Evolutionary conservation across 805 yeast species (phyloP).

Genomic region (Debaryomyces hansenii): DNA sequence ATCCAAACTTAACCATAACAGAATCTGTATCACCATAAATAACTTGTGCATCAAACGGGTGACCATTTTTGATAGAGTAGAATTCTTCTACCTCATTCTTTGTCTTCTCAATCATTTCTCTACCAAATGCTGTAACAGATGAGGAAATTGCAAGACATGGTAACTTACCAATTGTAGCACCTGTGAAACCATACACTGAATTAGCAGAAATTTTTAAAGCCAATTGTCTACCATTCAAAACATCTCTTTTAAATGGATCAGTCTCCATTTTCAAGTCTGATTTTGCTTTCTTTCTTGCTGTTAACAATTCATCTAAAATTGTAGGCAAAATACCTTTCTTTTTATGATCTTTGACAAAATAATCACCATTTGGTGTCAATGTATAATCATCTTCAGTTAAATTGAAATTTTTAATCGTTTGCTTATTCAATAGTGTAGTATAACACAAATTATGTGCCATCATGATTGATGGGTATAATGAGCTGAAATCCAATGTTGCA

Average conservation of each 20-base stretch:
- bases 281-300: conserved; percentile 93
- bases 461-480: conserved; percentile 97
- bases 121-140: conserved; percentile 92
- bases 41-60: conserved; percentile 80
- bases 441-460: conserved; percentile 98
- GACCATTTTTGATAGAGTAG: conserved; percentile 81
- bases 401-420: conserved; percentile 62
- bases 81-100: conserved; percentile 80
- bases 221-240: conserved; percentile 93
- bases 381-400: conserved; percentile 77
- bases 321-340: conserved; percentile 91
- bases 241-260: conserved; percentile 92
- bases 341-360: conserved; percentile 67
- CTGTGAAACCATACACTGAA: conserved; percentile 98
- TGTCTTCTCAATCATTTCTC: conserved; percentile 94
- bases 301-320: conserved; percentile 80
- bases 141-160: conserved; percentile 97
- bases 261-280: conserved; percentile 86
- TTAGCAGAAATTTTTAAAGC: conserved; percentile 97
- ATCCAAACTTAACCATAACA: conserved; percentile 97
- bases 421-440: conserved; percentile 77
- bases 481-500: conserved; percentile 96
- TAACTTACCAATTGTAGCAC: conserved; percentile 95
- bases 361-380: conserved; percentile 88
- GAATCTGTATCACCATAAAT: conserved; percentile 99